Percentiles rank a stretch among this genome's conserved stretches.
phyloP scores from a whole-genome alignment of 1,284 basidiomycete genomes.

The Apiotrichum mycotoxinovorans region DNA sequence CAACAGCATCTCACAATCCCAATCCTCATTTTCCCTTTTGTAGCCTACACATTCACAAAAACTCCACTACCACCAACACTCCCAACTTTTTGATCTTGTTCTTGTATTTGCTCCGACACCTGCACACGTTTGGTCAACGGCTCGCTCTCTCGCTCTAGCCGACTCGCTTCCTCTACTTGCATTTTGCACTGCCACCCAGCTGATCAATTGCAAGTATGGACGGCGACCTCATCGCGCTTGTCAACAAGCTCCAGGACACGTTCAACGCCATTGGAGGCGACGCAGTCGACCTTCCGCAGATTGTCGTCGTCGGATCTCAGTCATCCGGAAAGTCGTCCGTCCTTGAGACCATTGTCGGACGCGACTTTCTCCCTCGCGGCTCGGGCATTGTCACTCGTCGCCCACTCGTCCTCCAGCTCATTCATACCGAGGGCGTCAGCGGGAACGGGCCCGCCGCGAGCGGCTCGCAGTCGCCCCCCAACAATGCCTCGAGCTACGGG shows the following conservation, averaged over 20 bases:
- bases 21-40: too few species aligned
- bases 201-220: conserved; percentile 60
- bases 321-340: conserved; percentile 58
- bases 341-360: conserved; percentile 73
- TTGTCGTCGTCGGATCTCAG: conserved; percentile 53
- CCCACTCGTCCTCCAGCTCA: conserved; percentile 90
- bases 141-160: neutral
- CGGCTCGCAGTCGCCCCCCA: neutral
- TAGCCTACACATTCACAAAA: too few species aligned
- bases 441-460: neutral
- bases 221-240: conserved; percentile 87
- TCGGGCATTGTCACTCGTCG: conserved; percentile 80
- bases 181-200: neutral
- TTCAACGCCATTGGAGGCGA: conserved; percentile 56
- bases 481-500: neutral
- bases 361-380: conserved; percentile 87
- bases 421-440: conserved; percentile 66
- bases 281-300: conserved; percentile 55
- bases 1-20: too few species aligned
- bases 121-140: neutral
- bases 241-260: conserved; percentile 82
- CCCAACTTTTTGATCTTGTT: too few species aligned
- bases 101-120: too few species aligned
- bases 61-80: too few species aligned
- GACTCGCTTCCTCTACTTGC: neutral